Evolutionary conservation across 2,329 filamentous ascomycete genomes (phyloP), one percentile per base, ranked within the genome.

Genomic region (Metarhizium brunneum): DNA sequence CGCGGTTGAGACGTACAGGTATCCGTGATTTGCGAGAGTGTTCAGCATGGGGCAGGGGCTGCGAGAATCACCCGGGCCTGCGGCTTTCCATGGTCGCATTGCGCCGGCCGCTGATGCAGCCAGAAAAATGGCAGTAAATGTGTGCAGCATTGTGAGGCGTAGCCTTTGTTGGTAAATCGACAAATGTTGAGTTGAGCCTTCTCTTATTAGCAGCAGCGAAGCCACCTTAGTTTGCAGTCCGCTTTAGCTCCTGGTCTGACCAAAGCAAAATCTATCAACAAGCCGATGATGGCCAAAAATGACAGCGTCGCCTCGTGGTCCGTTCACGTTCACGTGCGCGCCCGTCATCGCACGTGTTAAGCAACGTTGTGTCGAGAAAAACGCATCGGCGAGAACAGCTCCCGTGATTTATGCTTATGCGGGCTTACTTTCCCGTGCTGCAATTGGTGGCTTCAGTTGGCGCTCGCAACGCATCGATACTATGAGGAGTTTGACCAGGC

Each of bases 11-110:
- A 32, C 56, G 4, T 57, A 57, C 56, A 64, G 47, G 51, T 62
- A 63, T 49, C 60, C 61, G 55, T 63, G 62, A 47, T 63, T 60
- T 36, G 62, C 62, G 36, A 64, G 58, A 2, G 61, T 60, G 55
- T 64, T 64, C 16, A 63, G 54, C 61, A 64, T 63, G 11, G 61
- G 62, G 54, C 62, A 64, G 6, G 62, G 61, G 8, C 55, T 52
- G 11, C 61, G 57, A 45, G 58, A 58, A 45, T 59, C 56, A 14
- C 52, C 48, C 3, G 57, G 55, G 11, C 57, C 55, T 29, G 57
- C 53, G 7, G 55, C 50, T 14, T 53, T 54, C 54, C 57, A 60
- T 25, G 58, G 58, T 16, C 53, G 50, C 4, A 59, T 16, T 8
- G 35, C 13, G 48, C 40, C 35, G 47, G 52, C 30, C 13, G 36